These are phyloP conservation scores for Cruciata laevipes DNA, from an alignment of 257 asterid species.

Conservation along the genomic window DNA sequence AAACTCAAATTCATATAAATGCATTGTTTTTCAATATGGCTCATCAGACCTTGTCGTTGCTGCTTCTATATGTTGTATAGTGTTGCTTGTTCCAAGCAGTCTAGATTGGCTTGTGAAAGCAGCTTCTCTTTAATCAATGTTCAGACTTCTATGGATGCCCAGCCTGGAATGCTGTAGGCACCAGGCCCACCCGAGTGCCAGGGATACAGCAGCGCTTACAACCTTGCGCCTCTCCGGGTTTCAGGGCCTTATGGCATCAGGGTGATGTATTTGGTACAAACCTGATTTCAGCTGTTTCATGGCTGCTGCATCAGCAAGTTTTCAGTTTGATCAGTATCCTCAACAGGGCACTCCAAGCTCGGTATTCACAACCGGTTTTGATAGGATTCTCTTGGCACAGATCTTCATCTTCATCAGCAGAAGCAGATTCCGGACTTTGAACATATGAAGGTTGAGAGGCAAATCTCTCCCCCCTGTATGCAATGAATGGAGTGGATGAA, in stretches of 20 bases:
- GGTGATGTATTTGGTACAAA: too few relatives aligned
- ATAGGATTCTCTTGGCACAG: conserved; percentile 23
- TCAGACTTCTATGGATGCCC: too few relatives aligned
- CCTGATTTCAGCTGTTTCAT: conserved; percentile 49
- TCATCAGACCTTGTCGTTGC: conserved; percentile 81
- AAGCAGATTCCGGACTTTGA: conserved; percentile 39
- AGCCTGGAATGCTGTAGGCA: too few relatives aligned
- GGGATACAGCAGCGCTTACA: too few relatives aligned
- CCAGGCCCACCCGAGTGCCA: too few relatives aligned
- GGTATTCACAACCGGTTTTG: conserved; percentile 22
- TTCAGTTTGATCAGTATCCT: conserved; percentile 19
- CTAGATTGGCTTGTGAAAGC: not conserved
- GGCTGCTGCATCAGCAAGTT: conserved; percentile 23
- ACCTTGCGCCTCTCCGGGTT: too few relatives aligned
- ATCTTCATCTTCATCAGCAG: not conserved
- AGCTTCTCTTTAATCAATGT: not conserved
- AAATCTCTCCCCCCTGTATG: conserved; percentile 68
- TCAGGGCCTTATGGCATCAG: too few relatives aligned
- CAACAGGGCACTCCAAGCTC: conserved; percentile 2
- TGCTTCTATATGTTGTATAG: conserved; percentile 77
- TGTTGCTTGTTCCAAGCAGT: conserved; percentile 1
- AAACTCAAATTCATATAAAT: not conserved
- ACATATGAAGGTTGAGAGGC: conserved; percentile 52
- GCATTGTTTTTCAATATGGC: conserved; percentile 3
- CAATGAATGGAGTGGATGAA: conserved; percentile 57